Evolutionary conservation across 2,329 filamentous ascomycete genomes (phyloP).

Genomic region (Neonectria ditissima): DNA sequence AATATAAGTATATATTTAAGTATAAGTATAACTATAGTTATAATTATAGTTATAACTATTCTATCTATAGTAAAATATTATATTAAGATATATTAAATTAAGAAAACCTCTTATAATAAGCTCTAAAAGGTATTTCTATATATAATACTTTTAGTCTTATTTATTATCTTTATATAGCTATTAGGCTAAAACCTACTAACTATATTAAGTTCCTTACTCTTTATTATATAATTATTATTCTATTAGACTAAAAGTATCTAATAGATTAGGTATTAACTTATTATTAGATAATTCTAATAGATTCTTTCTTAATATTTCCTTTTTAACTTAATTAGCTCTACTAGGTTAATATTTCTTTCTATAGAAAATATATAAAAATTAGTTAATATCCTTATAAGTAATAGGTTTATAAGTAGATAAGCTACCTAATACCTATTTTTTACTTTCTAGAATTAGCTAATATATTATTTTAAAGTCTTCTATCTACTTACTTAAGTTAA

Average conservation of each 20-base stretch:
- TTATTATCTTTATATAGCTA: background rate
- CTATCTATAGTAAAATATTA: conserved; percentile 45
- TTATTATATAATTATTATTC: background rate
- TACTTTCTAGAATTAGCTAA: background rate
- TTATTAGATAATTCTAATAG: background rate
- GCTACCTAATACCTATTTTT: background rate
- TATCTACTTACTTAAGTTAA: background rate
- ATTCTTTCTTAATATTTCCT: background rate
- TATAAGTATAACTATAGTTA: too few species aligned
- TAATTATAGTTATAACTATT: background rate
- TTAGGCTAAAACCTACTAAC: background rate
- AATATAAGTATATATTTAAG: too few species aligned
- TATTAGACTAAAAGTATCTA: background rate
- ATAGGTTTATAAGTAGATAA: background rate
- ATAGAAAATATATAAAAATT: rapidly evolving
- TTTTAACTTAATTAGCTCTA: background rate
- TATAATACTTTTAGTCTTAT: background rate
- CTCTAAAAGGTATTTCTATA: background rate
- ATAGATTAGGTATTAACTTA: background rate
- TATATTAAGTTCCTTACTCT: background rate
- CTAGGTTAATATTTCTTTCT: background rate
- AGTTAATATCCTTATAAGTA: background rate
- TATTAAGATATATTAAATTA: conserved; percentile 26
- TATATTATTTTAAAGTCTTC: background rate
- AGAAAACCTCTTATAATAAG: conserved; percentile 26